Conservation (phyloP, 306 rosid species). For the Malus orientalis region DNA sequence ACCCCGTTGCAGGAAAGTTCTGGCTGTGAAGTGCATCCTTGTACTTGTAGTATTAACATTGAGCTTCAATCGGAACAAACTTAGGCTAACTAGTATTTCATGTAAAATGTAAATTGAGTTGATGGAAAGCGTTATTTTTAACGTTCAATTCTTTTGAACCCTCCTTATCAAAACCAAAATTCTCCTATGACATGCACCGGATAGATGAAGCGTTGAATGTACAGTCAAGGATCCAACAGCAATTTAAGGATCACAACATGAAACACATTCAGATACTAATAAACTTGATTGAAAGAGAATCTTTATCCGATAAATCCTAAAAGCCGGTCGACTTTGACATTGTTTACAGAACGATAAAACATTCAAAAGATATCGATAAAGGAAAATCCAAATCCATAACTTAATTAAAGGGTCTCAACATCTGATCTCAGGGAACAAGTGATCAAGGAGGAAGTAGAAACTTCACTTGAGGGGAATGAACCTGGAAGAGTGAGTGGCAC, state of each 20-base stretch:
- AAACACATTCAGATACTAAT: background rate
- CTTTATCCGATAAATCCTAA: background rate
- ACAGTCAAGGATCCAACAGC: no score
- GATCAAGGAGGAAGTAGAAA: background rate
- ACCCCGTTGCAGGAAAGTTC: background rate
- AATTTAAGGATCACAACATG: background rate
- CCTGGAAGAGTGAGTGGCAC: conserved; percentile 97
- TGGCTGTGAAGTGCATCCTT: background rate
- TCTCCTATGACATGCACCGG: background rate
- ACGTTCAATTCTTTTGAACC: background rate
- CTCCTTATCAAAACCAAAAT: no score
- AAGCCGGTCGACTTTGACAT: background rate
- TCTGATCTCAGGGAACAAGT: background rate
- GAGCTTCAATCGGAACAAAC: background rate
- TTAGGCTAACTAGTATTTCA: background rate
- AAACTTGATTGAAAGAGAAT: background rate
- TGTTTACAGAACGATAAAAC: conserved; percentile 3
- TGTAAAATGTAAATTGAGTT: background rate
- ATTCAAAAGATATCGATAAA: background rate
- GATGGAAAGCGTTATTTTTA: background rate
- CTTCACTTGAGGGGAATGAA: conserved; percentile 90
- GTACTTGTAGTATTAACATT: no score
- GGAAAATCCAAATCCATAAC: conserved; percentile 1
- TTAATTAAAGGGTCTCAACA: background rate
- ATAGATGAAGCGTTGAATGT: background rate